These are phyloP conservation scores for Hanseniaspora taiwanica DNA, from an alignment of 805 yeast genomes.

Conservation along the genomic window DNA sequence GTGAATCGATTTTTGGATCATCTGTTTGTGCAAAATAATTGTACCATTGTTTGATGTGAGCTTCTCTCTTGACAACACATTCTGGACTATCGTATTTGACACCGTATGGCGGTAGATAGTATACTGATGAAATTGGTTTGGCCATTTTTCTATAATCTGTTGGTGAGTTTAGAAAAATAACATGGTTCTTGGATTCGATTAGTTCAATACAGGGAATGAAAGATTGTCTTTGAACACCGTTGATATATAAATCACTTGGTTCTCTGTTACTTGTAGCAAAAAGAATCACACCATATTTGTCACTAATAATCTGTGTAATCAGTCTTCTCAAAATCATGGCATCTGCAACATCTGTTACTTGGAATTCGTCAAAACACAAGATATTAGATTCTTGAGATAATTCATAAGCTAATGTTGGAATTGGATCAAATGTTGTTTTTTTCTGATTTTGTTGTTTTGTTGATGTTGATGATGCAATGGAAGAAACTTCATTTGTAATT, in stretches of 20 bases:
- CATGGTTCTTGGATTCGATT: constrained; percentile 60
- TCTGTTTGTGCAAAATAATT: constrained; percentile 58
- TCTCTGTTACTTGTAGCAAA: constrained; percentile 93
- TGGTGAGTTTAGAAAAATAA: constrained; percentile 73
- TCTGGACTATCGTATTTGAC: constrained; percentile 38
- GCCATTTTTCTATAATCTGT: constrained; percentile 88
- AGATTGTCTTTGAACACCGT: constrained; percentile 86
- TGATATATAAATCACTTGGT: constrained; percentile 84
- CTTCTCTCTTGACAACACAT: constrained; percentile 36
- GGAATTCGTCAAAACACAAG: constrained; percentile 92
- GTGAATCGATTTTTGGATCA: constrained; percentile 13
- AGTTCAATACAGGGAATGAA: constrained; percentile 86
- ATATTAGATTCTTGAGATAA: constrained; percentile 65
- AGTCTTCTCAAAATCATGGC: constrained; percentile 88
- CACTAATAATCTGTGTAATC: constrained; percentile 49
- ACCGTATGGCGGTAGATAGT: constrained; percentile 59
- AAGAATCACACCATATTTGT: constrained; percentile 69
- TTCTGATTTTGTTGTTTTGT: constrained; percentile 13
- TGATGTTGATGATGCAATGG: neutral
- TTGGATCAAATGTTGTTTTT: constrained; percentile 42
- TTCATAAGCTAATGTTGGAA: constrained; percentile 74
- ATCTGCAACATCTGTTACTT: constrained; percentile 96
- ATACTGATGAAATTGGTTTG: constrained; percentile 68
- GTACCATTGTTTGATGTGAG: constrained; percentile 71
- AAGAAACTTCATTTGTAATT: constrained; percentile 33